Evolutionary conservation across 768 basidiomycete species (phyloP).

Genomic region (Gyrodon lividus): DNA sequence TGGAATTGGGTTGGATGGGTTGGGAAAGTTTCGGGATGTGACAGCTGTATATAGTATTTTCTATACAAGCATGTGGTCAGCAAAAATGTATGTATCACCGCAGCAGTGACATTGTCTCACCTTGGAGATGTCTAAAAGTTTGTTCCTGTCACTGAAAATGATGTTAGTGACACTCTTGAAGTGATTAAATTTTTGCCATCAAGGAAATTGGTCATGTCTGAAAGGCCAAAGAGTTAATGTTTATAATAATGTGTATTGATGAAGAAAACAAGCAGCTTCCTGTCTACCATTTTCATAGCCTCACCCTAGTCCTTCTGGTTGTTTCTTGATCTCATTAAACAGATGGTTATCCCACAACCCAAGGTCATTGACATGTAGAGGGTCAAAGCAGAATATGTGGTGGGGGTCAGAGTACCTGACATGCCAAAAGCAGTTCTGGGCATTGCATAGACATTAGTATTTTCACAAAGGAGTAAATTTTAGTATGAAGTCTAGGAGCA

Average conservation of each 20-base stretch:
- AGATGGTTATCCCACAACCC: constrained; percentile 36
- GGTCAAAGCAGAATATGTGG: constrained; percentile 36
- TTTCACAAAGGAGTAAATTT: neutral
- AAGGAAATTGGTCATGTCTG: constrained; percentile 30
- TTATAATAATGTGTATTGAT: neutral
- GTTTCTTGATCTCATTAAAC: too few species aligned
- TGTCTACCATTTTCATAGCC: constrained; percentile 4
- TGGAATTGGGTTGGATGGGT: too few species aligned
- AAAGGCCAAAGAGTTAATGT: neutral
- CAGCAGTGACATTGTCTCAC: constrained; percentile 14
- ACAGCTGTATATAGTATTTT: neutral
- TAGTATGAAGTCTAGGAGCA: neutral
- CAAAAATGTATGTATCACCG: neutral
- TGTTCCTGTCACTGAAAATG: constrained; percentile 35
- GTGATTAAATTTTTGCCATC: constrained; percentile 36
- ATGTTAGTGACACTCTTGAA: constrained; percentile 28
- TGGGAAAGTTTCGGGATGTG: too few species aligned
- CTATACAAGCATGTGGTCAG: neutral
- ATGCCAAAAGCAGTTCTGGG: constrained; percentile 41
- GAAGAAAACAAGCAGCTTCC: neutral
- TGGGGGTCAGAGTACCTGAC: constrained; percentile 34
- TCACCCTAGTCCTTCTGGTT: too few species aligned
- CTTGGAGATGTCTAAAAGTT: constrained; percentile 37
- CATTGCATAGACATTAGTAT: too few species aligned
- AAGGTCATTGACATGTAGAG: constrained; percentile 35